Evolutionary conservation across 345 rosid genomes (phyloP).

Genomic region (Punica granatum): DNA sequence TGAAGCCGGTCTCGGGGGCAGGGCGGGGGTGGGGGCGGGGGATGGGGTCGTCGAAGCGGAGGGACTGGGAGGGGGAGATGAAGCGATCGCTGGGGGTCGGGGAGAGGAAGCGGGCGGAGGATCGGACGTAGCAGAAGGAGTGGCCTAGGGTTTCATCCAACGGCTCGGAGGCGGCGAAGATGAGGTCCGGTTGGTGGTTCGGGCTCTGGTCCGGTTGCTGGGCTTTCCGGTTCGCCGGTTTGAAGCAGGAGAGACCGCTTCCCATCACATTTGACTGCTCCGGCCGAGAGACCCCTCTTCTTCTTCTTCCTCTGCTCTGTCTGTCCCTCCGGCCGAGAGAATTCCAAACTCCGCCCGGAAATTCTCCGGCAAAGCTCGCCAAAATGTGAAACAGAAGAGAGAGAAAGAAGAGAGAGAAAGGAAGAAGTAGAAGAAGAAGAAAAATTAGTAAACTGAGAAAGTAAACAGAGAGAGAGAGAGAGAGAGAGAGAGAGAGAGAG

Average conservation of each 20-base stretch:
- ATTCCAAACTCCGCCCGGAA: slow-evolving; percentile 5
- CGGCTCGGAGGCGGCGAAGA: slow-evolving; percentile 50
- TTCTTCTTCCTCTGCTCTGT: neutral
- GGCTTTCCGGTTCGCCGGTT: slow-evolving; percentile 30
- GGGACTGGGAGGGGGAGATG: slow-evolving; percentile 70
- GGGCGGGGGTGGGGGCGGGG: slow-evolving; percentile 30
- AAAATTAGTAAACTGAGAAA: slow-evolving; percentile 7
- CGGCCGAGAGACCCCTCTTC: slow-evolving; percentile 23
- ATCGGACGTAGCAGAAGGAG: slow-evolving; percentile 90
- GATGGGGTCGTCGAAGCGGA: slow-evolving; percentile 63
- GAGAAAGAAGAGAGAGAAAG: neutral
- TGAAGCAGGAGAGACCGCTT: slow-evolving; percentile 83
- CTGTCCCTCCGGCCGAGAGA: slow-evolving; percentile 19
- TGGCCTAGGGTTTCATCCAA: slow-evolving; percentile 94
- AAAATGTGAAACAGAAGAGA: slow-evolving; percentile 2
- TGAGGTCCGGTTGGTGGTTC: slow-evolving; percentile 28
- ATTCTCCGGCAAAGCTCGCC: slow-evolving; percentile 15
- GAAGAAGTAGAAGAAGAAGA: slow-evolving; percentile 2
- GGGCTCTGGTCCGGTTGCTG: slow-evolving; percentile 21
- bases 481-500: slow-evolving; percentile 10
- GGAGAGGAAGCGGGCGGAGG: slow-evolving; percentile 79
- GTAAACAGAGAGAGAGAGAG: slow-evolving; percentile 16
- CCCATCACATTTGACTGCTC: slow-evolving; percentile 93
- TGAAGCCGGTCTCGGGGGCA: slow-evolving; percentile 58
- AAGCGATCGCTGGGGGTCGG: slow-evolving; percentile 90